Base-by-base conservation (phyloP, 768 basidiomycete species). In the Heimioporus sp. region DNA sequence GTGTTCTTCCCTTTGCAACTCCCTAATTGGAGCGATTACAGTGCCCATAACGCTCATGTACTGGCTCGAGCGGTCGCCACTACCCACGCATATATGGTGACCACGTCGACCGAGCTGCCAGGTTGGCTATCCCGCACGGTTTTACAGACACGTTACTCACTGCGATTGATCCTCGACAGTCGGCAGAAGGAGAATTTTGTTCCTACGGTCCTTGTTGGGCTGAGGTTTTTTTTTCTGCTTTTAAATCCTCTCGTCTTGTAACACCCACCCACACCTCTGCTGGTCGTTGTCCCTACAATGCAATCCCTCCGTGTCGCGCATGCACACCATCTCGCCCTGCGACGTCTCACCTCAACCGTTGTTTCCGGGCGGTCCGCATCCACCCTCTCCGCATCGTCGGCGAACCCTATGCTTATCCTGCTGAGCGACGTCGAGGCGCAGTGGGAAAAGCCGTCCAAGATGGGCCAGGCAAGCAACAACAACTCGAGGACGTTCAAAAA, bases 351-450 rank as follows among this genome's bases (percentile, higher is more conserved):
- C 5, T 82, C 83, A 24, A 75, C 82, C 36, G 21, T 42, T 1
- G 20, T 42, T 4, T 16, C 36, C n/a, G n/a, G n/a, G n/a, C n/a
- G n/a, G n/a, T n/a, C n/a, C n/a, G n/a, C n/a, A 3, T 45, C 63
- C 32, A 31, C 63, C 8, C 46, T 60, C 16, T 60, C 73, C 34
- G 62, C 72, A 39, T 65, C 70, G 47, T 53, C 73, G 34, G n/a
- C n/a, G n/a, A n/a, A n/a, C n/a, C 46, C 71, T 5, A 69, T 80
- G 41, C 76, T 81, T 56, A 80, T 92, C 63, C 84, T 88, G 42
- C 73, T 94, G 53, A 83, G 83, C 55, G 94, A 96, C 76, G 87
- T 98, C 62, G 96, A 98, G 77, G 93, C 93, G 1, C 86, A 89
- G 66, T 98, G 96, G 96, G 83, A 82, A 52, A 74, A 74, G 36